Evolutionary conservation across 1,284 basidiomycete genomes (phyloP).

Genomic region (Stereum hirsutum): DNA sequence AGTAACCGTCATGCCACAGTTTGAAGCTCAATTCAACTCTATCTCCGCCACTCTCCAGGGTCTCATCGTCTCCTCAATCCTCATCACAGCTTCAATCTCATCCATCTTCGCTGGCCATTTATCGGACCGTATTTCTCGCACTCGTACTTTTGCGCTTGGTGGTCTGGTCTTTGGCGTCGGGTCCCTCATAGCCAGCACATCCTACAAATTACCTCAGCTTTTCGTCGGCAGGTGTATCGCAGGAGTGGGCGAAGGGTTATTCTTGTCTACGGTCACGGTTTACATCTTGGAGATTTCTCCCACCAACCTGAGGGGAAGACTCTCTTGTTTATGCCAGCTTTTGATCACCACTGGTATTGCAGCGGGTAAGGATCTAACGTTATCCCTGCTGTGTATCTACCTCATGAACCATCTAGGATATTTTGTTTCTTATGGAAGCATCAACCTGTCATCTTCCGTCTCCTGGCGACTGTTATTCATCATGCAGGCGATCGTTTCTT

Average conservation of each 20-base stretch:
- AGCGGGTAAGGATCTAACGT: slow-evolving; percentile 14
- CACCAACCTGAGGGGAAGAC: slow-evolving; percentile 28
- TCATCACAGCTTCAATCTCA: slow-evolving; percentile 35
- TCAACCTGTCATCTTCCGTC: slow-evolving; percentile 25
- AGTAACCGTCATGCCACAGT: slow-evolving; percentile 35
- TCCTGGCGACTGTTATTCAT: slow-evolving; percentile 41
- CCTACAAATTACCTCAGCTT: slow-evolving; percentile 24
- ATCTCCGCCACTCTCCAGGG: slow-evolving; percentile 30
- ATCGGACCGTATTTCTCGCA: slow-evolving; percentile 38
- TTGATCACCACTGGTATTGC: slow-evolving; percentile 36
- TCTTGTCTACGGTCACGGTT: slow-evolving; percentile 36
- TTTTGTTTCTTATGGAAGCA: slow-evolving; percentile 40
- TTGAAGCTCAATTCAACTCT: slow-evolving; percentile 24
- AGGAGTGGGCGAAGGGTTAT: slow-evolving; percentile 38
- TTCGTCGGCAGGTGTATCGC: slow-evolving; percentile 38
- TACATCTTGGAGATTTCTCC: slow-evolving; percentile 38
- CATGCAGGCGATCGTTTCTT: slow-evolving; percentile 30
- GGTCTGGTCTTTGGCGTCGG: slow-evolving; percentile 31
- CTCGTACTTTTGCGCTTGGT: slow-evolving; percentile 33
- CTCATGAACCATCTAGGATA: slow-evolving; percentile 25
- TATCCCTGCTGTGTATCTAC: slow-evolving; percentile 1
- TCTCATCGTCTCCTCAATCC: slow-evolving; percentile 33
- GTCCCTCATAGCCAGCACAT: slow-evolving; percentile 24
- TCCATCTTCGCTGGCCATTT: slow-evolving; percentile 35
- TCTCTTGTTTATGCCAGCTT: slow-evolving; percentile 34